Base-by-base conservation (phyloP, 768 basidiomycete genomes). In the Kwoniella shandongensis region DNA sequence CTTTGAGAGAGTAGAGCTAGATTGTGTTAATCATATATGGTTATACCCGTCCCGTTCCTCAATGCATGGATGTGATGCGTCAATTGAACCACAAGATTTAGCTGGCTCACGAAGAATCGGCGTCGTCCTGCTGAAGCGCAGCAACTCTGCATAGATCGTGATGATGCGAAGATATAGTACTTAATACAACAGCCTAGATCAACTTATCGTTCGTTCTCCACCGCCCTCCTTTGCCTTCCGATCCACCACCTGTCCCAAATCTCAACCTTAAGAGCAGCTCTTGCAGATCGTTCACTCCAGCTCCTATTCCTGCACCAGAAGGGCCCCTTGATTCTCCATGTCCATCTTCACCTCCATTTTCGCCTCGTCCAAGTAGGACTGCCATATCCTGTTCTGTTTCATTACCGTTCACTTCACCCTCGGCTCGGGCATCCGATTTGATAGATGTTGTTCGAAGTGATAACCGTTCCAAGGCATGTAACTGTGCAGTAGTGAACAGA, bases 401-500 rank as follows among this genome's bases (percentile, higher is more conserved):
- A 3, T 50, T 49, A 4, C 36, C 58, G 42, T n/a, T 32, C 11
- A 38, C 36, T 26, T 7, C 30, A 6, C 27, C 44, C 13, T 36
- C 36, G 17, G 38, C 8, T 40, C 44, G 57, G 38, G 40, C 15
- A 15, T 36, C 3, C 20, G 13, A n/a, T 13, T n/a, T n/a, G n/a
- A n/a, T n/a, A n/a, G 38, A 26, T 20, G 44, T 26, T 6, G 65
- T 54, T 8, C 65, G 57, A 11, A 67, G 54, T 2, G 68, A 62
- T 13, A 70, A 45, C 36, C 68, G 49, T 18, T 70, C 68, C 11
- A 70, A 49, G 15, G 65, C 68, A 29, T 64, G 59, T 42, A 66
- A 51, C 68, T 69, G 22, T 18, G 6, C n/a, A 32, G 13, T 32
- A 6, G 2, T 2, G 8, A 12, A 25, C 32, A 44, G 44, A 50